phyloP scores from a whole-genome alignment of 192 early-diverging fungal species.

The Jimgerdemannia flammicorona region DNA sequence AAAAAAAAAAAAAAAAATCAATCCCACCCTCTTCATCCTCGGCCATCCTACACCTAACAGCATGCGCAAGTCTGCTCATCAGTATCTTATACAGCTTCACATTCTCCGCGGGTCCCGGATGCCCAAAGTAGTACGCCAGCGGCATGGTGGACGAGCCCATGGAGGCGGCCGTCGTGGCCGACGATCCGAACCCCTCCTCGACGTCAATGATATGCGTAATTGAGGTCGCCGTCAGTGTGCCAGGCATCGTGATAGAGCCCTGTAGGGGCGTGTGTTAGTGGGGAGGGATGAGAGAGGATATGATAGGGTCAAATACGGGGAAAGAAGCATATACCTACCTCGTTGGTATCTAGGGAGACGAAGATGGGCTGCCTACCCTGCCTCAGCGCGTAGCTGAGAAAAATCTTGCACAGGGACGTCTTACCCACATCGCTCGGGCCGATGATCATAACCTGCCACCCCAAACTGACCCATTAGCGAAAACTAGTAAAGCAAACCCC shows the following conservation, averaged over 20 bases:
- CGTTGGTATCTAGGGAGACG: slow-evolving; percentile 83
- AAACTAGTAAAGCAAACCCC: slow-evolving; percentile 10
- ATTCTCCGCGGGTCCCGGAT: slow-evolving; percentile 71
- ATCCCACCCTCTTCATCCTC: slow-evolving; percentile 52
- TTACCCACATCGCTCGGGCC: slow-evolving; percentile 95
- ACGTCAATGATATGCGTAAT: slow-evolving; percentile 77
- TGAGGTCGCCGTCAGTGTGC: slow-evolving; percentile 75
- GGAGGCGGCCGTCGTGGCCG: slow-evolving; percentile 60
- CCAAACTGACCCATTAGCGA: neutral
- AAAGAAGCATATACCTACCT: slow-evolving; percentile 36
- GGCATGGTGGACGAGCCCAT: slow-evolving; percentile 69
- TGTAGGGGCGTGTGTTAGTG: slow-evolving; percentile 12
- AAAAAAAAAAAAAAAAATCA: neutral
- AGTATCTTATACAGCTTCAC: slow-evolving; percentile 74
- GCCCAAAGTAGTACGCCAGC: slow-evolving; percentile 90
- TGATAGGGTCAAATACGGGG: neutral
- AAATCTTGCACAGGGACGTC: slow-evolving; percentile 77
- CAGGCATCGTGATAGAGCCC: slow-evolving; percentile 83
- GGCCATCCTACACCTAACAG: slow-evolving; percentile 60
- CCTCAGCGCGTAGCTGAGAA: slow-evolving; percentile 85
- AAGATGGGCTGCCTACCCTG: slow-evolving; percentile 73
- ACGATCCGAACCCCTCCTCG: slow-evolving; percentile 77
- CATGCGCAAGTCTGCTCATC: slow-evolving; percentile 52
- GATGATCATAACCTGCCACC: slow-evolving; percentile 70
- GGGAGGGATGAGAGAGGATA: neutral